Evolutionary conservation across 164 flowering plant genomes (phyloP).

Genomic region (Macadamia integrifolia): DNA sequence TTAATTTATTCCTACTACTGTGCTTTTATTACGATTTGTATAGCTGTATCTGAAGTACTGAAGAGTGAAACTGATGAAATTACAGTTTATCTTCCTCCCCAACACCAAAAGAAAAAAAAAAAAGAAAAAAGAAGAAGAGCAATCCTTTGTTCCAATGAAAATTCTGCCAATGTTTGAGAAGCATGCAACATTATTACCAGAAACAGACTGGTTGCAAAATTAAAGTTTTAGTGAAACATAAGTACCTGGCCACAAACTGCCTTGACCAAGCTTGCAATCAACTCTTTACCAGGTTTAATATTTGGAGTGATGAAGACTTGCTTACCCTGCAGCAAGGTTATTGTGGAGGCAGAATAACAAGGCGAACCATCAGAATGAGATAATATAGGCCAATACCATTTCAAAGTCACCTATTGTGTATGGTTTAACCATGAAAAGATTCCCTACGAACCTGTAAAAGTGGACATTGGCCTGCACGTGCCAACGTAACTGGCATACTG

Average conservation of each 20-base stretch:
- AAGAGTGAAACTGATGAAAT: not conserved
- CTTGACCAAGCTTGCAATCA: slow-evolving; percentile 59
- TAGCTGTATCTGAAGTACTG: too few species aligned
- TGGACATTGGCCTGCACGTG: slow-evolving; percentile 62
- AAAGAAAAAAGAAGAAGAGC: not conserved
- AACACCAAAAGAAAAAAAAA: not conserved
- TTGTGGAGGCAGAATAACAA: not conserved
- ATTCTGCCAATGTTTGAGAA: not conserved
- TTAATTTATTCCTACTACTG: too few species aligned
- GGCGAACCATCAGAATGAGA: not conserved
- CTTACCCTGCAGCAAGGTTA: slow-evolving; percentile 48
- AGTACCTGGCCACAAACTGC: slow-evolving; percentile 82
- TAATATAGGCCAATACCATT: not conserved
- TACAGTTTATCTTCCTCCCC: not conserved
- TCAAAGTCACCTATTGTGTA: not conserved
- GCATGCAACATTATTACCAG: not conserved
- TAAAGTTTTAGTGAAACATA: slow-evolving; percentile 1
- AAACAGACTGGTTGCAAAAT: not conserved
- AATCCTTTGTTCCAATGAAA: too few species aligned
- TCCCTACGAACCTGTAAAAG: slow-evolving; percentile 50
- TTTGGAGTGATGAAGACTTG: slow-evolving; percentile 73
- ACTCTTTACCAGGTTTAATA: slow-evolving; percentile 70
- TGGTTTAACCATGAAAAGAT: not conserved
- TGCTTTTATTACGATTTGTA: too few species aligned
- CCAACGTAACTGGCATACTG: slow-evolving; percentile 68